A percentile compares a stretch with the other conserved stretches of the same genome.
Evolutionary conservation across 2,329 filamentous ascomycete genomes (phyloP).

Genomic region (Penicillium sp.): DNA sequence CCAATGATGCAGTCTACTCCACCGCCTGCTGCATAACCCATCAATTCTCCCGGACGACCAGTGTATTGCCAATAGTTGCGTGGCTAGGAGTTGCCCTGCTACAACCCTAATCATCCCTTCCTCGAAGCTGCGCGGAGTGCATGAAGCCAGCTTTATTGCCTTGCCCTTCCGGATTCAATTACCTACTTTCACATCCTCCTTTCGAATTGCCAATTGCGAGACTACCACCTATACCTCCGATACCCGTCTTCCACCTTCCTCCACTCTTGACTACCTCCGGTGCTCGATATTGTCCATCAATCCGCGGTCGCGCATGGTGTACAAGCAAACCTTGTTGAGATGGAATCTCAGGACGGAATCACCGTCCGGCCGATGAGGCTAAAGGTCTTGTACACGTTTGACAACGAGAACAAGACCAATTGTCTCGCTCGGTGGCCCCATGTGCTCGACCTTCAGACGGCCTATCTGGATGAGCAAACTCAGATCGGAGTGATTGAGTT

Average conservation of each 20-base stretch:
- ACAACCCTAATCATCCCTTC: constrained; percentile 7
- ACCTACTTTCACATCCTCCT: constrained; percentile 9
- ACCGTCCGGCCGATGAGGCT: constrained; percentile 69
- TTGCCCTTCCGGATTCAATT: constrained; percentile 15
- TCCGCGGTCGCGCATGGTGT: constrained; percentile 33
- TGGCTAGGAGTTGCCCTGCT: constrained; percentile 15
- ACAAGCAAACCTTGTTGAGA: constrained; percentile 32
- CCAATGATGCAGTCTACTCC: constrained; percentile 27
- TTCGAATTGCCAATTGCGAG: background rate
- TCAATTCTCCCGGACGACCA: constrained; percentile 38
- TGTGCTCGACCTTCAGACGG: constrained; percentile 74
- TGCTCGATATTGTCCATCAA: background rate
- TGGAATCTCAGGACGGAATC: constrained; percentile 54
- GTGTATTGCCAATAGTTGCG: constrained; percentile 19
- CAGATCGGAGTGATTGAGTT: constrained; percentile 88
- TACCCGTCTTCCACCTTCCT: background rate
- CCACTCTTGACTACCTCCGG: background rate
- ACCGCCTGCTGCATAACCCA: constrained; percentile 31
- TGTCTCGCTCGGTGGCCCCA: constrained; percentile 86
- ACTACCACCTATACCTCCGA: constrained; percentile 7
- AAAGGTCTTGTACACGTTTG: constrained; percentile 96
- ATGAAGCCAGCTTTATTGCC: constrained; percentile 11
- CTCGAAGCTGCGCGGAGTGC: constrained; percentile 10
- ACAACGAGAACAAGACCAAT: constrained; percentile 82
- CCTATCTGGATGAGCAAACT: constrained; percentile 75